These are phyloP conservation scores for Mycena albidolilacea DNA, from an alignment of 768 basidiomycete genomes.

Conservation along the genomic window DNA sequence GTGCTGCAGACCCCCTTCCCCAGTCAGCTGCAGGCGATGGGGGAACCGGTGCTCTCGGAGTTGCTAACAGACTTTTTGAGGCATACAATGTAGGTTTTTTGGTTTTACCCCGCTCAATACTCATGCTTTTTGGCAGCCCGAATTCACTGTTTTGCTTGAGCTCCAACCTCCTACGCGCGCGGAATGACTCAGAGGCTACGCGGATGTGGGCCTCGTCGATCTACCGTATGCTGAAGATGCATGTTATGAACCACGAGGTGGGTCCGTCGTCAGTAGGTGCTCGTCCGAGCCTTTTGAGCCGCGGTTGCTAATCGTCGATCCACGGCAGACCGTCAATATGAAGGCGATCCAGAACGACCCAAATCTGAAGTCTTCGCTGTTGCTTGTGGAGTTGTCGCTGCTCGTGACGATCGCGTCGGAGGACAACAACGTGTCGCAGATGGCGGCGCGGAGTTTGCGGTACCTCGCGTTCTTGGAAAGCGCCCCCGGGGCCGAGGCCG, in stretches of 20 bases:
- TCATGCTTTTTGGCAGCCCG: slow-evolving; percentile 51
- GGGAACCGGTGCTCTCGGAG: slow-evolving; percentile 41
- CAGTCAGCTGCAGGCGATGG: slow-evolving; percentile 48
- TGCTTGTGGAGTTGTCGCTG: slow-evolving; percentile 80
- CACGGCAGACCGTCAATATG: slow-evolving; percentile 57
- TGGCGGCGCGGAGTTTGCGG: slow-evolving; percentile 79
- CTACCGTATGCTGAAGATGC: slow-evolving; percentile 72
- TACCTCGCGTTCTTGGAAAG: slow-evolving; percentile 78
- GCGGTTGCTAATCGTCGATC: not conserved
- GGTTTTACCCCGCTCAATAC: slow-evolving; percentile 1
- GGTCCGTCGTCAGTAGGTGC: slow-evolving; percentile 31
- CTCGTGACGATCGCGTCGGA: slow-evolving; percentile 80
- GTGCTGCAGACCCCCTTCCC: slow-evolving; percentile 57
- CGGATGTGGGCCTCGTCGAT: slow-evolving; percentile 79
- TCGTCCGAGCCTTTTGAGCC: not conserved
- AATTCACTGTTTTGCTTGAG: slow-evolving; percentile 64
- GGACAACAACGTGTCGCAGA: slow-evolving; percentile 74
- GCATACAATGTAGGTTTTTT: slow-evolving; percentile 59
- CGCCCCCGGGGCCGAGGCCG: slow-evolving; percentile 69
- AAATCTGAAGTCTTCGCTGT: slow-evolving; percentile 73
- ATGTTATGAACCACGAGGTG: slow-evolving; percentile 65
- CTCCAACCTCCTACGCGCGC: slow-evolving; percentile 70
- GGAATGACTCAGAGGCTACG: slow-evolving; percentile 74
- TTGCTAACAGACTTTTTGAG: slow-evolving; percentile 62
- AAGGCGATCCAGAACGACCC: slow-evolving; percentile 66